Base-by-base conservation (phyloP, 2,329 filamentous ascomycete species). In the Pseudocercospora fijiensis region DNA sequence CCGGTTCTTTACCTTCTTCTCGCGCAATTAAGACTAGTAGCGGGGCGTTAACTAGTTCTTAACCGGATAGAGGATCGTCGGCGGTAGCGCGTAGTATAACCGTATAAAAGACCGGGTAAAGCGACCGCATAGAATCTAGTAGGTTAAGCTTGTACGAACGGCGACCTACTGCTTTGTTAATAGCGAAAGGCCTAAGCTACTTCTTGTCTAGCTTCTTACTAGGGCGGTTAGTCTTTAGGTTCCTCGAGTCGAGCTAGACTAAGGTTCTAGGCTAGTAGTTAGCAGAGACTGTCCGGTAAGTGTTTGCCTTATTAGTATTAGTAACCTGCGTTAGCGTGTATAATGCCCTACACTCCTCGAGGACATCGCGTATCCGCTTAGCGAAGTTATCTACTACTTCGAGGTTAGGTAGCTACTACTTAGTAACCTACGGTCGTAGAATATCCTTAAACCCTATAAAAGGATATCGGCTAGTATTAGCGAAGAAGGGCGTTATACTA, bases 401-500 rank as follows among this genome's bases (percentile, higher is more conserved):
- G 13, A 37, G 30, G 30, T 37, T 37, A 37, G 30, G 7, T 37
- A 37, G 13, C 30, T 37, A 37, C 30, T 37, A 8, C 7, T 37
- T 37, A 37, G 30, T 37, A 37, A 37, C 30, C 13, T 37, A 37
- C 13, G 13, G 30, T 37, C 13, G 13, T 37, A 37, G 30, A 37
- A 37, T 7, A 37, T 37, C 30, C 30, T 37, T 8, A 13, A 37
- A 37, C 7, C 30, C 30, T 37, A 37, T 37, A 37, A 8, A 37
- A 8, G 13, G 30, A 37, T 37, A 37, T 37, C 13, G 30, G 7
- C 30, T 37, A 37, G 30, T 37, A 37, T 37, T 41, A 22, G 41
- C 24, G 20, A 53, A 55, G 49, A 61, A 61, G 47, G 58, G 47
- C 11, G 45, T 61, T 55, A 45, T 56, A 43, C 47, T 55, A 53